Evolutionary conservation across 2,329 filamentous ascomycete species (phyloP).

Genomic region (Trichoderma aggressivum): DNA sequence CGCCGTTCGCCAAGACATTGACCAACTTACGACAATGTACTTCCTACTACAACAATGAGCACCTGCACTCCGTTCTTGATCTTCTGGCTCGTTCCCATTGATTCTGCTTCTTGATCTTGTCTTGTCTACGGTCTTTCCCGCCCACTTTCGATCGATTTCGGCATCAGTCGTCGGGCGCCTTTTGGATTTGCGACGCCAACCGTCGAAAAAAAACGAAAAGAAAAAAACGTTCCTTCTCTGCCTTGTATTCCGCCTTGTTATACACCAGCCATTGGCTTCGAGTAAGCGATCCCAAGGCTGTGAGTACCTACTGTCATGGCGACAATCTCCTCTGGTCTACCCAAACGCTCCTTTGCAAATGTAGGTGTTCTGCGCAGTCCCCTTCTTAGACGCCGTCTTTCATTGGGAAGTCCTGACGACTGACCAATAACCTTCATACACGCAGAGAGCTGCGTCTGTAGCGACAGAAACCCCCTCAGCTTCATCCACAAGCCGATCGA

Average conservation of each 20-base stretch:
- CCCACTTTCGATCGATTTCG: constrained; percentile 9
- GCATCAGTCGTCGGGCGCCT: background rate
- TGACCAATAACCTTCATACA: constrained; percentile 3
- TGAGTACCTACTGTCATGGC: constrained; percentile 40
- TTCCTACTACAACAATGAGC: constrained; percentile 52
- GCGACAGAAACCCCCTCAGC: constrained; percentile 26
- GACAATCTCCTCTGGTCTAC: constrained; percentile 45
- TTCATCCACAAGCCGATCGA: background rate
- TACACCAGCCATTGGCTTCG: background rate
- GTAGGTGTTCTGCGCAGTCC: constrained; percentile 41
- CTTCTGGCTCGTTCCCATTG: constrained; percentile 51
- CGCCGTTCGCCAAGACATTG: constrained; percentile 6
- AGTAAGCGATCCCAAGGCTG: constrained; percentile 24
- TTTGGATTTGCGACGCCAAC: constrained; percentile 2
- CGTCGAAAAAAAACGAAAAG: constrained; percentile 1
- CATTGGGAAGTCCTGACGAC: constrained; percentile 9
- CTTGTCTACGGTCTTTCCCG: constrained; percentile 30
- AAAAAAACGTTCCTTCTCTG: constrained; percentile 13
- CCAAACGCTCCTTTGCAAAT: constrained; percentile 73
- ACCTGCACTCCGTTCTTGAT: constrained; percentile 47
- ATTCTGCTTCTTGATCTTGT: constrained; percentile 53
- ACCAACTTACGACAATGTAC: constrained; percentile 31
- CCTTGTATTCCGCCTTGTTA: constrained; percentile 23
- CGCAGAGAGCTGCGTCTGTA: constrained; percentile 49
- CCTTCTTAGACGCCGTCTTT: constrained; percentile 3